Evolutionary conservation across 1,284 basidiomycete genomes (phyloP).

Genomic region (Puccinia novopanici): DNA sequence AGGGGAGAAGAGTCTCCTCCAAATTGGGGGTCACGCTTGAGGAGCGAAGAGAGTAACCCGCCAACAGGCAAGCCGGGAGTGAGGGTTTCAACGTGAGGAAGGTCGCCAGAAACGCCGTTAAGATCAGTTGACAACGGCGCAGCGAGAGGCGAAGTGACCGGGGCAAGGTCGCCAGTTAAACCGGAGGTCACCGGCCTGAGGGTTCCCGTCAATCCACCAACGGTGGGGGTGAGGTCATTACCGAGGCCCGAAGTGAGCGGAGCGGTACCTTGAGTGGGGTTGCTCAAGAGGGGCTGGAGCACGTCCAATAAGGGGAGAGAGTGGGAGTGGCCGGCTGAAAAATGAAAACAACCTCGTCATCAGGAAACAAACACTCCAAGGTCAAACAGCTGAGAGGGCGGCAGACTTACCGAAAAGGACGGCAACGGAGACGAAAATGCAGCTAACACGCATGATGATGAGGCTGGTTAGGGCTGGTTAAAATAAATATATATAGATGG

Average conservation of each 20-base stretch:
- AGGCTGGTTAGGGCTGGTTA: not conserved
- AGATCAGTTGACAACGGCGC: not conserved
- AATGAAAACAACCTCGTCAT: not conserved
- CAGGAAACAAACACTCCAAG: not conserved
- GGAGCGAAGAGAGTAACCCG: not conserved
- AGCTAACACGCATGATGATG: slow-evolving; percentile 23
- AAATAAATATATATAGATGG: not conserved
- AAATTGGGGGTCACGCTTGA: slow-evolving; percentile 19
- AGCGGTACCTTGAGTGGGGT: too few species aligned
- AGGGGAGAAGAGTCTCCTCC: not conserved
- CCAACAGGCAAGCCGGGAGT: not conserved
- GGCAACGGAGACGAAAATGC: slow-evolving; percentile 18
- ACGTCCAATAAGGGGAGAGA: not conserved
- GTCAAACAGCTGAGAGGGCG: too few species aligned
- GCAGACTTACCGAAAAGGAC: slow-evolving; percentile 1
- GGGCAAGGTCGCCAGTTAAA: not conserved
- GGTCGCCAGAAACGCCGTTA: not conserved
- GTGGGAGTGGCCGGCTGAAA: not conserved
- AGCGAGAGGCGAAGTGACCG: not conserved
- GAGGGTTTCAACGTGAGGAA: not conserved
- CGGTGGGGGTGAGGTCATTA: too few species aligned
- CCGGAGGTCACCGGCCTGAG: not conserved
- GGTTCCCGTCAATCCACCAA: not conserved
- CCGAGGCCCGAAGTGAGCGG: too few species aligned
- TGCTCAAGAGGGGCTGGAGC: not conserved